phyloP scores from a whole-genome alignment of 768 basidiomycete genomes.

The Panellus pusillus region DNA sequence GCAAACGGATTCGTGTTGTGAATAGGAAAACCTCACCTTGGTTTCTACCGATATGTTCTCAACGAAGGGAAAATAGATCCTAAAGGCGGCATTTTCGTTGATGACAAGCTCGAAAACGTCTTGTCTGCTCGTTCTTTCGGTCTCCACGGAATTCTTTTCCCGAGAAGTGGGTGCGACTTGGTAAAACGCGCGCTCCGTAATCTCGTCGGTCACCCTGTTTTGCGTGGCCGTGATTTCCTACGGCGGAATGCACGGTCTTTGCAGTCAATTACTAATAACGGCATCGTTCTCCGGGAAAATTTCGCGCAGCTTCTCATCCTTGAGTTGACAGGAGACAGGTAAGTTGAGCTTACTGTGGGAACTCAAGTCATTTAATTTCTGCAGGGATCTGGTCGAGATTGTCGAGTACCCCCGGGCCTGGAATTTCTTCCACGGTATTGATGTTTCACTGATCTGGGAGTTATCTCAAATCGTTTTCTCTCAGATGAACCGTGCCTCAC shows the following conservation, averaged over 20 bases:
- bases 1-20: background rate
- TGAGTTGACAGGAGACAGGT: conserved; percentile 48
- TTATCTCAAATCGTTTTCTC: background rate
- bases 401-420: conserved; percentile 43
- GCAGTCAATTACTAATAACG: conserved; percentile 44
- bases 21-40: conserved; percentile 30
- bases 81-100: conserved; percentile 50
- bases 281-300: conserved; percentile 47
- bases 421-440: conserved; percentile 55
- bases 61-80: conserved; percentile 46
- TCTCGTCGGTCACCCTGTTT: conserved; percentile 45
- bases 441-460: background rate
- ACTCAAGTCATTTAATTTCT: background rate
- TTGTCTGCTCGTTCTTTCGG: conserved; percentile 57
- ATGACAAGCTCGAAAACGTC: conserved; percentile 62
- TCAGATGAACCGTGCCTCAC: conserved; percentile 42
- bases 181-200: conserved; percentile 50
- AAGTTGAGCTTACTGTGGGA: background rate
- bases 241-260: conserved; percentile 38
- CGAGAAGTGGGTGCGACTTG: conserved; percentile 31
- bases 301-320: conserved; percentile 60
- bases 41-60: conserved; percentile 53
- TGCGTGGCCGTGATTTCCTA: conserved; percentile 44
- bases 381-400: conserved; percentile 46
- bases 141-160: conserved; percentile 52